Evolutionary conservation across 192 early-diverging fungal species (phyloP), one percentile per base, ranked within the genome.

Genomic region (Phlyctochytrium bullatum): DNA sequence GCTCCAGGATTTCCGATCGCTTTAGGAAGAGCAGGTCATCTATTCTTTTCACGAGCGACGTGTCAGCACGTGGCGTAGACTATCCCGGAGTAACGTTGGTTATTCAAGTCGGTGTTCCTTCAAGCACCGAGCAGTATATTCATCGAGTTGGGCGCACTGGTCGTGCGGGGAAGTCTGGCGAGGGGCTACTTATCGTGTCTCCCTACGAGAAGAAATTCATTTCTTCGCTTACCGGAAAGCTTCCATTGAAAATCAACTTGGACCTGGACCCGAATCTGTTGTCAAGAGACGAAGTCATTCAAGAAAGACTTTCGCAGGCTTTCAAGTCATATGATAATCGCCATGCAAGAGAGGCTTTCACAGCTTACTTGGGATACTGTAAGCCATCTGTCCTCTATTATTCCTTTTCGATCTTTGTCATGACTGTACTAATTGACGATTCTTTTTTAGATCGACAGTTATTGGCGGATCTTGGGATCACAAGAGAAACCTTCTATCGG

Each of bases 141-240:
- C 97, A 99, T 78, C 89, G 97, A 50, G 78, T 99, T 52, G 97
- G 97, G 2, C 89, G 97, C 67, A 98, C 97, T 17, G 97, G 96
- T 34, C 92, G 97, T 63, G 97, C 97, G 25, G 95, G 94, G 61
- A 90, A 90, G 65, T 77, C 87, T 34, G 97, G 97, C 57, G 87
- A 95, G 67, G 96, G 91, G 16, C 68, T 97, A 10, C 75, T 95
- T 25, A 34, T 99, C 47, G 71, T 97, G 24, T 80, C 87, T 50
- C 89, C 91, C 1, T 83, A 89, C 52, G 97, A 99, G 71, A 79
- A 87, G 64, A 54, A 66, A 1, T 97, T 96, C 76, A 69, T 95
- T 62, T 75, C 79, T 33, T 40, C 78, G 33, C 63, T 51, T 40
- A 58, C 67, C 51, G 40, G 61, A 31, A 36, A 72, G 36, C 20